Conservation (phyloP, 2,329 filamentous ascomycete species). For the Ascochyta pisi region DNA sequence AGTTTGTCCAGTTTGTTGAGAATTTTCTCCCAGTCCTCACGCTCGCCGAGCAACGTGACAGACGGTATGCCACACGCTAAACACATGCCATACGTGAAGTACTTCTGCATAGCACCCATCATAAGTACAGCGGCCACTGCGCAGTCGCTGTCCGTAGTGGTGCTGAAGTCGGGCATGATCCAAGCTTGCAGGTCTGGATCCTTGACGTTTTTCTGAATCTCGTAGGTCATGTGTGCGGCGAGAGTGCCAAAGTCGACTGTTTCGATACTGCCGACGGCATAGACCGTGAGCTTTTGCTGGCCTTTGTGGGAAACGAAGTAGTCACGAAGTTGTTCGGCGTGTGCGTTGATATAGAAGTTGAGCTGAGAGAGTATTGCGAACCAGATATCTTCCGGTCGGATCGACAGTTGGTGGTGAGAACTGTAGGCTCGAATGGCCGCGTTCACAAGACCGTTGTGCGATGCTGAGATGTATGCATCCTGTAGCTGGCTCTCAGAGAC, state of each 20-base stretch:
- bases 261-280: conserved; percentile 7
- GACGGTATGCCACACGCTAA: conserved; percentile 26
- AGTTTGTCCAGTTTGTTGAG: conserved; percentile 22
- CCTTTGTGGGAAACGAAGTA: conserved; percentile 45
- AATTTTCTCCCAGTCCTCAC: conserved; percentile 26
- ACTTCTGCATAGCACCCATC: conserved; percentile 27
- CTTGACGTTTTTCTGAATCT: conserved; percentile 21
- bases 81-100: conserved; percentile 16
- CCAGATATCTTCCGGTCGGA: conserved; percentile 40
- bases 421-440: conserved; percentile 25
- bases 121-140: conserved; percentile 23
- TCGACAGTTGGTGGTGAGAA: conserved; percentile 27
- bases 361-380: conserved; percentile 34
- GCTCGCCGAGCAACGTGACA: conserved; percentile 28
- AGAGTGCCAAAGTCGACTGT: conserved; percentile 8
- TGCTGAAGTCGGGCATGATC: conserved; percentile 31
- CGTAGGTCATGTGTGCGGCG: conserved; percentile 10
- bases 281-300: conserved; percentile 22
- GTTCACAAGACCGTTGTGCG: conserved; percentile 26
- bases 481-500: conserved; percentile 6
- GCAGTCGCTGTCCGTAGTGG: conserved; percentile 23
- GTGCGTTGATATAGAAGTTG: conserved; percentile 34
- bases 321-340: conserved; percentile 30
- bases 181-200: conserved; percentile 17
- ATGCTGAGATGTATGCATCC: conserved; percentile 3